phyloP scores from a whole-genome alignment of 768 basidiomycete genomes.

The Pholiota conissans region DNA sequence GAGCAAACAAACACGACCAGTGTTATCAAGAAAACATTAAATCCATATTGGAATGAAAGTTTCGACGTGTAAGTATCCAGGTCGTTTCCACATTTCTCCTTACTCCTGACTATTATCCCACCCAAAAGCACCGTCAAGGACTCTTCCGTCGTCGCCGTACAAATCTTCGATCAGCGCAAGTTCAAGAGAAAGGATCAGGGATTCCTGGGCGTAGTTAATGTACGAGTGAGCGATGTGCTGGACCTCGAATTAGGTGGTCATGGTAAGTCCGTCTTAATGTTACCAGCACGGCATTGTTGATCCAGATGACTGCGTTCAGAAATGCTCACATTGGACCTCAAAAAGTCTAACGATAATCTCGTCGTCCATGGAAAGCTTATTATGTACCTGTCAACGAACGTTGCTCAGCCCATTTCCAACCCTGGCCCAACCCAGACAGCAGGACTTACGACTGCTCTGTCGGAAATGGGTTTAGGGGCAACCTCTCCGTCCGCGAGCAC shows the following conservation, averaged over 20 bases:
- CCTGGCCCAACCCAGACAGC: slow-evolving; percentile 75
- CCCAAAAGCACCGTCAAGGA: slow-evolving; percentile 84
- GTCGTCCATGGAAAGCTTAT: slow-evolving; percentile 98
- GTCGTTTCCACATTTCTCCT: not conserved
- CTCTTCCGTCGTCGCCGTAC: slow-evolving; percentile 95
- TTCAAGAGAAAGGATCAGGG: slow-evolving; percentile 99
- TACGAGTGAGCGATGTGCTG: slow-evolving; percentile 85
- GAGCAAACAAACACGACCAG: slow-evolving; percentile 97
- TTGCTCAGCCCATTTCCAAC: slow-evolving; percentile 80
- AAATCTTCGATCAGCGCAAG: slow-evolving; percentile 99
- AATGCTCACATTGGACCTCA: slow-evolving; percentile 94
- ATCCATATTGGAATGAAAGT: slow-evolving; percentile 97
- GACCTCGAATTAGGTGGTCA: slow-evolving; percentile 93
- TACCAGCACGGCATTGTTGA: slow-evolving; percentile 1
- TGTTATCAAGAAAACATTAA: slow-evolving; percentile 94
- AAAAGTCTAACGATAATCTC: slow-evolving; percentile 98
- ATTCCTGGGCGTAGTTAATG: slow-evolving; percentile 96
- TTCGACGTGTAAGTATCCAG: slow-evolving; percentile 82
- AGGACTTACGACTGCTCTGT: slow-evolving; percentile 56
- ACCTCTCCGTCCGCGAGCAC: slow-evolving; percentile 62
- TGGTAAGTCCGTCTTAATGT: slow-evolving; percentile 52
- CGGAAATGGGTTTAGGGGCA: slow-evolving; percentile 56
- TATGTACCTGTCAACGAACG: slow-evolving; percentile 92
- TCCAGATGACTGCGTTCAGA: slow-evolving; percentile 46
- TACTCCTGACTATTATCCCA: slow-evolving; percentile 8